Conservation (phyloP, 768 basidiomycete species). For the Russula sp. region DNA sequence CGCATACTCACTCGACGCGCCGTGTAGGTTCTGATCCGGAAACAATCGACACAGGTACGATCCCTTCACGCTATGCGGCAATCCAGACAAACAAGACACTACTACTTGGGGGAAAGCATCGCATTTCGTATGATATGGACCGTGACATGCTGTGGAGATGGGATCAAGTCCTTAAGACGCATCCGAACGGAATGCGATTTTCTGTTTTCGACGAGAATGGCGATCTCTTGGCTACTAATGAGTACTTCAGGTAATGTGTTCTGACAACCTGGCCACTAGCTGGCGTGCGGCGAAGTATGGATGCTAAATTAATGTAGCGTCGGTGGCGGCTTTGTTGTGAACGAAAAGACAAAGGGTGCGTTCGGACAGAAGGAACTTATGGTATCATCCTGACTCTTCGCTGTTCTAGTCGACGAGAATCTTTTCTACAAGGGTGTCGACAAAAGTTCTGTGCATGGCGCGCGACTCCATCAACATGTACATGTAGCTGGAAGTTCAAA, state of each 20-base stretch:
- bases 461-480: conserved; percentile 66
- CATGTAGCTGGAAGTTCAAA: conserved; percentile 35
- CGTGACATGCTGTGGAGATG: conserved; percentile 91
- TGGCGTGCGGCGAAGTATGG: not conserved
- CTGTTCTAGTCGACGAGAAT: conserved; percentile 80
- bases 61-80: conserved; percentile 67
- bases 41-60: conserved; percentile 85
- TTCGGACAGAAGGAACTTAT: not conserved
- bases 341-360: conserved; percentile 85
- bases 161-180: conserved; percentile 84
- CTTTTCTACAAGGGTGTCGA: conserved; percentile 91
- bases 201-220: conserved; percentile 79
- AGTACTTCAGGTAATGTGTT: conserved; percentile 69
- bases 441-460: conserved; percentile 74
- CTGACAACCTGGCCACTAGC: not conserved
- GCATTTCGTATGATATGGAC: conserved; percentile 84
- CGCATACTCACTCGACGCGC: not conserved
- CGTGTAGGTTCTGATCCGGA: conserved; percentile 78
- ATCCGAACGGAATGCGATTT: conserved; percentile 94
- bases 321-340: conserved; percentile 93
- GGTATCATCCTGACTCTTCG: not conserved
- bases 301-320: conserved; percentile 46
- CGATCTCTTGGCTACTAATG: conserved; percentile 86
- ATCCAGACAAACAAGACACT: conserved; percentile 67
- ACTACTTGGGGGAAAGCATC: conserved; percentile 66